Conservation (phyloP, 2,329 filamentous ascomycete species). For the Trichothecium sympodiale region DNA sequence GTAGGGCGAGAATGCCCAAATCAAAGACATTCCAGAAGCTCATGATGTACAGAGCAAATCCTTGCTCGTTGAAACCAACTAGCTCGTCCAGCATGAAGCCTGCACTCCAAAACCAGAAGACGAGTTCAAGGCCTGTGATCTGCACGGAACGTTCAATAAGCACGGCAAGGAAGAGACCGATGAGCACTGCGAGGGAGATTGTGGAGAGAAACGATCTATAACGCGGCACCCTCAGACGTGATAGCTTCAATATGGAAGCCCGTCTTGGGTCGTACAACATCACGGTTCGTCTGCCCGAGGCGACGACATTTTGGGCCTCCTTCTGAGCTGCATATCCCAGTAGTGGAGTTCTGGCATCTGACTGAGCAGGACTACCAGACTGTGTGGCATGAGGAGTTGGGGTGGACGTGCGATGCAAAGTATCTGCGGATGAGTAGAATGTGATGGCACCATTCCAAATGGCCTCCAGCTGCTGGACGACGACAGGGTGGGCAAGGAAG, state of each 20-base stretch:
- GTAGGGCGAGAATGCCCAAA: constrained; percentile 73
- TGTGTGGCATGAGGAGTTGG: constrained; percentile 7
- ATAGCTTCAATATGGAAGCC: constrained; percentile 85
- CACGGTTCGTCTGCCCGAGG: constrained; percentile 57
- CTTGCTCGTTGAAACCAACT: constrained; percentile 92
- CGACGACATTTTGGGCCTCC: constrained; percentile 19
- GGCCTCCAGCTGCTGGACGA: constrained; percentile 89
- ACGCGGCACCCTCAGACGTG: constrained; percentile 77
- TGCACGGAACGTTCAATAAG: constrained; percentile 62
- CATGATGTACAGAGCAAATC: constrained; percentile 92
- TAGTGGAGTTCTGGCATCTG: constrained; percentile 39
- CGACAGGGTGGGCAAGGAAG: constrained; percentile 81
- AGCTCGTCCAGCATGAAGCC: constrained; percentile 96
- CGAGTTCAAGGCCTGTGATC: constrained; percentile 73
- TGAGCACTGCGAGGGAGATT: constrained; percentile 71
- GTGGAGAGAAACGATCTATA: constrained; percentile 89
- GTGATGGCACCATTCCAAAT: constrained; percentile 96
- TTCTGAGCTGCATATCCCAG: constrained; percentile 26
- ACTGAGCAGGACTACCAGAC: constrained; percentile 17
- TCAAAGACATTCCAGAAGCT: constrained; percentile 98
- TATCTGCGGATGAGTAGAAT: constrained; percentile 83
- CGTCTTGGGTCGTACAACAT: constrained; percentile 83
- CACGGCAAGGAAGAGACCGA: constrained; percentile 77
- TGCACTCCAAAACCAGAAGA: constrained; percentile 97
- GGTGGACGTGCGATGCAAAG: constrained; percentile 53